A percentile compares a stretch with the other conserved stretches of the same genome.
These are phyloP conservation scores for Lasiosphaeria miniovina DNA, from an alignment of 495 filamentous ascomycete species.

Conservation along the genomic window DNA sequence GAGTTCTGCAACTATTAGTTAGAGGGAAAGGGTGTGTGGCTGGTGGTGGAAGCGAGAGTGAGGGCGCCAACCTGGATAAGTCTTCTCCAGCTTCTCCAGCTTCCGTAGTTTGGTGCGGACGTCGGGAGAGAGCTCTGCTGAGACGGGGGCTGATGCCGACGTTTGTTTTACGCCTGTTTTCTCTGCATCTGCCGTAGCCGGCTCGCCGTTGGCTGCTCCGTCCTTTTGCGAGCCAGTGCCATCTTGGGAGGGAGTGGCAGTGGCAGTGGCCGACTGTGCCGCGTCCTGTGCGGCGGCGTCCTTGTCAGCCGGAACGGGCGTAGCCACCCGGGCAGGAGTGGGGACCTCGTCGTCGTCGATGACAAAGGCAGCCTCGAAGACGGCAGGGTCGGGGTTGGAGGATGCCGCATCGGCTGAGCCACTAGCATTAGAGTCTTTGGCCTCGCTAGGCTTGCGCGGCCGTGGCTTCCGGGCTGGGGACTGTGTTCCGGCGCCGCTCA, in stretches of 20 bases:
- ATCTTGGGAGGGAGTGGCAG: constrained; percentile 10
- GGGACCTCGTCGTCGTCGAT: constrained; percentile 71
- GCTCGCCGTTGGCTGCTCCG: constrained; percentile 7
- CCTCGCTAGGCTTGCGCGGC: constrained; percentile 45
- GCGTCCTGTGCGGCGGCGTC: constrained; percentile 31
- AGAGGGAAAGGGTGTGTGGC: background rate
- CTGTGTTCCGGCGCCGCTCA: constrained; percentile 38
- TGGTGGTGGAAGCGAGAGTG: background rate
- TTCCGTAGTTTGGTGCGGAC: constrained; percentile 68
- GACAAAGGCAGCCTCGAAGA: constrained; percentile 79
- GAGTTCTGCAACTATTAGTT: constrained; percentile 57
- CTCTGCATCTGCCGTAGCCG: background rate
- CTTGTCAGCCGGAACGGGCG: constrained; percentile 45
- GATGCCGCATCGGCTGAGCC: constrained; percentile 13
- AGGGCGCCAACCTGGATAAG: constrained; percentile 68
- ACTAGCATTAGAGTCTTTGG: constrained; percentile 41
- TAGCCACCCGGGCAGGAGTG: constrained; percentile 41
- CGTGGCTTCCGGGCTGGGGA: constrained; percentile 38
- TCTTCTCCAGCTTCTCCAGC: constrained; percentile 80
- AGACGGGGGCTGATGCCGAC: constrained; percentile 15
- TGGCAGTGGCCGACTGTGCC: constrained; percentile 21
- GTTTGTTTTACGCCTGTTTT: too few species aligned
- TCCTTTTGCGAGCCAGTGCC: background rate
- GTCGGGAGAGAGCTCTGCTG: constrained; percentile 68
- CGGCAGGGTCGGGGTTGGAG: constrained; percentile 67